These are phyloP conservation scores for Ophiostoma pallidulum DNA, from an alignment of 2,329 filamentous ascomycete genomes.

Conservation along the genomic window DNA sequence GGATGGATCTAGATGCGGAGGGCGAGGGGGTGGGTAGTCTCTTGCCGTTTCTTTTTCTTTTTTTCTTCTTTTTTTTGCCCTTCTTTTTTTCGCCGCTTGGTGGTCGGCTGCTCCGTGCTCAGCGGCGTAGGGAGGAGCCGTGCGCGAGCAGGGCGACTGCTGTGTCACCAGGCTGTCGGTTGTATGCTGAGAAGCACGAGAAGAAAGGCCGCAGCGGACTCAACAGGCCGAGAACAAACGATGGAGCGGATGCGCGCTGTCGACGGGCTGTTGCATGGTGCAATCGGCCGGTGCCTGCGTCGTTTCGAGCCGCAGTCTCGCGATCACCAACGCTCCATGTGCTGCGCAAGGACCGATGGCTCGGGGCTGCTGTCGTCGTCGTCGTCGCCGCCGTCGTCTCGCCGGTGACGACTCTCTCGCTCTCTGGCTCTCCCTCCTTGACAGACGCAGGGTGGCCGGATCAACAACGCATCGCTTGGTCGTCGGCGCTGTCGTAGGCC, in stretches of 20 bases:
- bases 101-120: conserved; percentile 1
- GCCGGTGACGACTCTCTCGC: neutral
- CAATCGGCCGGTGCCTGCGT: too few relatives aligned
- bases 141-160: neutral
- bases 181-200: neutral
- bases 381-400: too few relatives aligned
- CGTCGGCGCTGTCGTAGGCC: too few relatives aligned
- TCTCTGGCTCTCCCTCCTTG: conserved; percentile 2
- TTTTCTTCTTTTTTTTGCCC: too few relatives aligned
- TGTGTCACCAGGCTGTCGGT: neutral
- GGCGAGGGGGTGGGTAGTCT: neutral
- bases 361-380: too few relatives aligned
- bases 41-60: too few relatives aligned
- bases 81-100: too few relatives aligned
- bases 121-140: neutral
- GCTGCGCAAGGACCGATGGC: too few relatives aligned
- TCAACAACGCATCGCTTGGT: conserved; percentile 2
- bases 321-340: neutral
- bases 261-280: neutral
- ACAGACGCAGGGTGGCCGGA: neutral
- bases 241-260: conserved; percentile 4
- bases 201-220: neutral
- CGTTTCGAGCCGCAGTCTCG: neutral
- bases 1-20: neutral
- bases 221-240: neutral